These are phyloP conservation scores for Sarocladium oryzae DNA, from an alignment of 2,329 filamentous ascomycete species.

Conservation along the genomic window DNA sequence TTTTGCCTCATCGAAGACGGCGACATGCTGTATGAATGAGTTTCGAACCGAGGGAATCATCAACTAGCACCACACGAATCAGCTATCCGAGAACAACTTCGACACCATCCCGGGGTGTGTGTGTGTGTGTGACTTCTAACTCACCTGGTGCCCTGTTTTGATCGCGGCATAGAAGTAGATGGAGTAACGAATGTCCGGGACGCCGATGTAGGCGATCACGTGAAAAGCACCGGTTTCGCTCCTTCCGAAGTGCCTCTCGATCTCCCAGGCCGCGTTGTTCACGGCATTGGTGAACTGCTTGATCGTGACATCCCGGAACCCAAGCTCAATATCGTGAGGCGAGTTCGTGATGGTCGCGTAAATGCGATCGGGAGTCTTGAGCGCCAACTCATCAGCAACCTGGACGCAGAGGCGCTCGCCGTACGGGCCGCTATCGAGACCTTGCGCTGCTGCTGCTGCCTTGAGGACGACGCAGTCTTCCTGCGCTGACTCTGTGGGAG, in stretches of 20 bases:
- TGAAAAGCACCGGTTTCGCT: not conserved
- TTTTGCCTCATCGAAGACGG: not conserved
- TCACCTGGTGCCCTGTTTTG: not conserved
- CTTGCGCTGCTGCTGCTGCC: no score
- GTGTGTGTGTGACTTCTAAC: no score
- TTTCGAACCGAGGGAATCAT: not conserved
- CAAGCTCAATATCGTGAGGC: not conserved
- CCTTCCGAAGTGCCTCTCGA: not conserved
- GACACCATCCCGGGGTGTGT: no score
- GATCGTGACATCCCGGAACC: not conserved
- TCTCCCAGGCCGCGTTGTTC: not conserved
- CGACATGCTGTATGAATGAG: not conserved
- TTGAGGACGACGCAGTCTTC: not conserved
- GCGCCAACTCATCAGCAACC: not conserved
- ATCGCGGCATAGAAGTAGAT: not conserved
- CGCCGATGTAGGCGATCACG: not conserved
- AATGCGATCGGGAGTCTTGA: not conserved
- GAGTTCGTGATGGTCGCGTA: not conserved
- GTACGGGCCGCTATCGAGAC: not conserved
- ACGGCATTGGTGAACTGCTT: not conserved
- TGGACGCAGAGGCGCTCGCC: not conserved
- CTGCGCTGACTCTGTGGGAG: not conserved
- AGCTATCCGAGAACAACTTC: no score
- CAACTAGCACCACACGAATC: no score
- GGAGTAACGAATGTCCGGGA: not conserved